A percentile compares a stretch with the other conserved stretches of the same genome.
Conservation (phyloP, 2,329 filamentous ascomycete genomes). For the Fusarium zealandicum region DNA sequence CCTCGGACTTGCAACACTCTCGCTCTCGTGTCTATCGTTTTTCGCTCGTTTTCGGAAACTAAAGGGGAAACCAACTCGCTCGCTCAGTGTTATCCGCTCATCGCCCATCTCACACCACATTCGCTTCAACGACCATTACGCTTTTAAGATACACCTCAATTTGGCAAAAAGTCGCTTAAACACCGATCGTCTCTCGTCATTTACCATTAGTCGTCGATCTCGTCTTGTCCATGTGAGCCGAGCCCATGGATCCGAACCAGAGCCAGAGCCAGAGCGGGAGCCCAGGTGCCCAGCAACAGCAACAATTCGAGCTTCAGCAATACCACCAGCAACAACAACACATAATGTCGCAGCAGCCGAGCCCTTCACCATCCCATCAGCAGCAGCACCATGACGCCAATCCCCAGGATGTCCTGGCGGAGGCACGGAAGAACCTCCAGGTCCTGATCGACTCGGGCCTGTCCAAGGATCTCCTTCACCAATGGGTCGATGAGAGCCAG, state of each 20-base stretch:
- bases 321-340: constrained; percentile 32
- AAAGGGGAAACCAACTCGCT: constrained; percentile 15
- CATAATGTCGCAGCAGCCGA: constrained; percentile 36
- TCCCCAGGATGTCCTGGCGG: constrained; percentile 53
- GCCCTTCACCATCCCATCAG: constrained; percentile 34
- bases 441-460: constrained; percentile 55
- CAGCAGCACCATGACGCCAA: constrained; percentile 46
- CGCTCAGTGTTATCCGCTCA: constrained; percentile 25
- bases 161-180: not conserved
- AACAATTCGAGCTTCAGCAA: constrained; percentile 31
- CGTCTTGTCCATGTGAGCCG: constrained; percentile 36
- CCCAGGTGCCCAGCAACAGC: constrained; percentile 40
- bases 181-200: constrained; percentile 13
- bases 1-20: constrained; percentile 26
- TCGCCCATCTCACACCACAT: constrained; percentile 27
- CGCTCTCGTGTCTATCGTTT: constrained; percentile 34
- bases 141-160: not conserved
- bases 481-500: constrained; percentile 51
- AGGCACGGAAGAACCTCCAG: constrained; percentile 56
- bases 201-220: constrained; percentile 36
- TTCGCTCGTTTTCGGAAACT: constrained; percentile 20
- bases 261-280: constrained; percentile 29
- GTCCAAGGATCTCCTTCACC: constrained; percentile 52
- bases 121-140: constrained; percentile 26
- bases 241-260: constrained; percentile 44